Conservation (phyloP, 441 rosid species). For the Raphanus hybrid region DNA sequence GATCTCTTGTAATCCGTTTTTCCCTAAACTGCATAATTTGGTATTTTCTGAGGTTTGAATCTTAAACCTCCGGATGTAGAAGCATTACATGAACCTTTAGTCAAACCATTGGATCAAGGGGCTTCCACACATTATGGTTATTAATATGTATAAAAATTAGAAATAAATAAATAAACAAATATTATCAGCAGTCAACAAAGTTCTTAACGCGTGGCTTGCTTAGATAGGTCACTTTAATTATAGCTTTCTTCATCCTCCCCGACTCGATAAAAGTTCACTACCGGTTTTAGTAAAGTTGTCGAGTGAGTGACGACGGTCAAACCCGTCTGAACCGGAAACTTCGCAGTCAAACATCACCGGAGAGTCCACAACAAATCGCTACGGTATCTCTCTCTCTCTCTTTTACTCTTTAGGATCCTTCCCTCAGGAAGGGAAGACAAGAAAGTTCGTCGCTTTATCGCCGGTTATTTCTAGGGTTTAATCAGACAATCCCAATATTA, state of each 20-base stretch:
- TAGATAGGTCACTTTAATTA: background rate
- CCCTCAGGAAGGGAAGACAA: background rate
- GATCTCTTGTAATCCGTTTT: no score
- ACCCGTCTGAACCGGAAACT: background rate
- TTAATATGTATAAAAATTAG: no score
- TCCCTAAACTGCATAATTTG: no score
- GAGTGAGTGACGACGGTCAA: conserved; percentile 10
- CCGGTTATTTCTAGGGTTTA: conserved; percentile 9
- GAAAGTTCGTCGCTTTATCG: background rate
- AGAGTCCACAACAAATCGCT: background rate
- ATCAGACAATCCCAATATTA: background rate
- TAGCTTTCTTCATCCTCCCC: background rate
- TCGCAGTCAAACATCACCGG: conserved; percentile 6
- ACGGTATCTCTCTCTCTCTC: conserved; percentile 14
- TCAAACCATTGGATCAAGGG: no score
- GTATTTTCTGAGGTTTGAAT: no score
- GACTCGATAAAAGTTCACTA: background rate
- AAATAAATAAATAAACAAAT: no score
- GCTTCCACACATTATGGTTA: no score
- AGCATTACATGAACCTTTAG: no score
- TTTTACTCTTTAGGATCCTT: background rate
- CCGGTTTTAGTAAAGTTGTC: background rate
- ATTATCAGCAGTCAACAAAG: background rate
- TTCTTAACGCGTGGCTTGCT: conserved; percentile 2
- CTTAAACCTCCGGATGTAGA: no score